Percentiles rank a stretch among this genome's conserved stretches.
Evolutionary conservation across 2,329 filamentous ascomycete species (phyloP).

Genomic region (Aspergillus caelatus): DNA sequence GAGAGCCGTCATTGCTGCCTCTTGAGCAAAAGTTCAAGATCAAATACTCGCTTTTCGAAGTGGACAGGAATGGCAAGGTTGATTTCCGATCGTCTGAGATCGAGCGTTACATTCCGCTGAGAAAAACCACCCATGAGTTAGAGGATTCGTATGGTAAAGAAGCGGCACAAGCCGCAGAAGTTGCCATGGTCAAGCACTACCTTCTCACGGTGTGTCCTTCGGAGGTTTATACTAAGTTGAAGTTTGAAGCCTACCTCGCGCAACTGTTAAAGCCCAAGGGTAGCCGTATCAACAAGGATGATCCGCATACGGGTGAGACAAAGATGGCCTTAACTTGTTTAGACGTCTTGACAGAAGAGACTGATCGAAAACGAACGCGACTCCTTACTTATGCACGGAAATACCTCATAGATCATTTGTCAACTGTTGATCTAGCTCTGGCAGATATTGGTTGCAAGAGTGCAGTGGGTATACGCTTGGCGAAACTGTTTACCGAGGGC

Average conservation of each 20-base stretch:
- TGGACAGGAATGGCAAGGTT: slow-evolving; percentile 24
- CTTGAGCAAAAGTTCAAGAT: slow-evolving; percentile 24
- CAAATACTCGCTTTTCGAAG: slow-evolving; percentile 23
- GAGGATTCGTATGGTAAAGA: neutral
- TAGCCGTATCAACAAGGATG: slow-evolving; percentile 24
- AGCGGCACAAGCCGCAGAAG: slow-evolving; percentile 13
- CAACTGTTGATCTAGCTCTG: slow-evolving; percentile 26
- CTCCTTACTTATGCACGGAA: slow-evolving; percentile 18
- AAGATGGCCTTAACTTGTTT: slow-evolving; percentile 22
- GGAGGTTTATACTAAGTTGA: slow-evolving; percentile 26
- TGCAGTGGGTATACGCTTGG: slow-evolving; percentile 23
- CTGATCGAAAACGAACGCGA: slow-evolving; percentile 11
- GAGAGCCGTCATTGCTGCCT: slow-evolving; percentile 27
- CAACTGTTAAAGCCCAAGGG: slow-evolving; percentile 22
- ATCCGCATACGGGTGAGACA: slow-evolving; percentile 24
- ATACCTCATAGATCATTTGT: slow-evolving; percentile 23
- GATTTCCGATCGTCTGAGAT: slow-evolving; percentile 24
- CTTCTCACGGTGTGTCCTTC: slow-evolving; percentile 29
- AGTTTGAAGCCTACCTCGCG: slow-evolving; percentile 29
- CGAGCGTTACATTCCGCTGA: slow-evolving; percentile 12
- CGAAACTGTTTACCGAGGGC: slow-evolving; percentile 25
- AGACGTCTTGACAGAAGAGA: slow-evolving; percentile 18
- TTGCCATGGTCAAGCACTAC: slow-evolving; percentile 29
- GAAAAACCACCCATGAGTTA: neutral
- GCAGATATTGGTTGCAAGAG: slow-evolving; percentile 25